Percentiles rank a stretch among this genome's conserved stretches.
Evolutionary conservation across 2,329 filamentous ascomycete genomes (phyloP).

Genomic region (Purpureocillium takamizusanense): DNA sequence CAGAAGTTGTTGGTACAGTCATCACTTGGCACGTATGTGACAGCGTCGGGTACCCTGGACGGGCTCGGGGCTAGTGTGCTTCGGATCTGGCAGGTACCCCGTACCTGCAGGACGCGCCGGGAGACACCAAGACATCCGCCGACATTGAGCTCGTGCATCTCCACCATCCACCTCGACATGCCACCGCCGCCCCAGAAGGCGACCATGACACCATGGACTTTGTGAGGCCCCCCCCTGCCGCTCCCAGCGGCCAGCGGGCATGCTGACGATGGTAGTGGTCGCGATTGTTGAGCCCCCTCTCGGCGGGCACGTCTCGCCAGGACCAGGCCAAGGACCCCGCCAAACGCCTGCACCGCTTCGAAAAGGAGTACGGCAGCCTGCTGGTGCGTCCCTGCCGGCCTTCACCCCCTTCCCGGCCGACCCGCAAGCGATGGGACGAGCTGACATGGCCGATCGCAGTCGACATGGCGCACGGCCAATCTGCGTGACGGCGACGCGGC

Average conservation of each 20-base stretch:
- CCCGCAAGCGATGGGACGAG: neutral
- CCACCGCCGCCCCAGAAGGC: conserved; percentile 26
- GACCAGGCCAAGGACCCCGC: conserved; percentile 54
- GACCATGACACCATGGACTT: conserved; percentile 43
- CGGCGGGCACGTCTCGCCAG: conserved; percentile 44
- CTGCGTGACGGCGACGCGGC: conserved; percentile 52
- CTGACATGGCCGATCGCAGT: conserved; percentile 19
- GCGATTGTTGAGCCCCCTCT: conserved; percentile 56
- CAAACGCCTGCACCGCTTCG: conserved; percentile 56
- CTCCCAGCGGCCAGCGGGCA: conserved; percentile 3
- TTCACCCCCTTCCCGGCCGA: neutral
- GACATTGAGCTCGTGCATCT: neutral
- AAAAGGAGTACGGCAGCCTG: conserved; percentile 55
- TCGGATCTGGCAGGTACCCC: too few species aligned
- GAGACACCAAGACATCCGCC: neutral
- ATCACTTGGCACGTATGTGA: neutral
- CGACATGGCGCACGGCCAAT: conserved; percentile 53
- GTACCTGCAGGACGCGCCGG: neutral
- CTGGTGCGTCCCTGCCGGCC: conserved; percentile 33
- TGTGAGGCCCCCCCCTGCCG: conserved; percentile 27
- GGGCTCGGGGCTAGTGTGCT: neutral
- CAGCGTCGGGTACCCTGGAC: neutral
- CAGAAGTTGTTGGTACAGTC: too few species aligned
- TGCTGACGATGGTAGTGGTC: conserved; percentile 43
- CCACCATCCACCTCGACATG: conserved; percentile 1